Base-by-base conservation (phyloP, 148 eudicot species). In the Amaranthus palmeri region DNA sequence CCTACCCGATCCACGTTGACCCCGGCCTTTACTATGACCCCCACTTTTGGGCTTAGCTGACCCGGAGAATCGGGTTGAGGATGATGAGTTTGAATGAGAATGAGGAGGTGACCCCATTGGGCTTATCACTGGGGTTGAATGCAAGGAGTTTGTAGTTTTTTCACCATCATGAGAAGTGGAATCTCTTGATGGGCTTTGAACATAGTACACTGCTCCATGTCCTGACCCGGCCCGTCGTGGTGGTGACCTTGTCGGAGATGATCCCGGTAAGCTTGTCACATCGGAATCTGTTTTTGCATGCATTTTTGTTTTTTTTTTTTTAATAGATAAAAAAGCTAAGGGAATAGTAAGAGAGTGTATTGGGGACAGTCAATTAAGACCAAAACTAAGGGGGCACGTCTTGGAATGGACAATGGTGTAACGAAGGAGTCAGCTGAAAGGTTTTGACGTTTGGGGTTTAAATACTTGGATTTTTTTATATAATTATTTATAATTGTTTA, bases 271-370 rank as follows among this genome's bases (percentile, higher is more conserved):
- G 84, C 95, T 88, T 11, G 93, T 88, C 53, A 47, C 89, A 54
- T 93, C 96, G 4, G 98, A 93, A 69, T 93, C 96, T 14, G 96
- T 88, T 60, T 93, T 93, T 6, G 82, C 85, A 55, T 87, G 96
- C 92, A 83, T 83, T 70, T 59, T 70, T 8, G 11, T 25, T 14
- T 15, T n/a, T n/a, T n/a, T n/a, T n/a, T 42, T 15, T 54, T 43
- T 10, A 18, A 13, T 15, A 44, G 7, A 36, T 14, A 25, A 25
- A 25, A 25, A 25, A 25, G 36, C 36, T 2, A 25, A 25, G 36
- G 36, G 2, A 25, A 25, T 25, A 2, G 36, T 25, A 25, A 25
- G 36, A 25, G 36, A 25, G 36, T 25, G 36, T 25, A 25, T 25
- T 25, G 36, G 36, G 36, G 36, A 25, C 2, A 25, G 36, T 25